phyloP scores from a whole-genome alignment of 495 filamentous ascomycete genomes.

The Glonium stellatum region DNA sequence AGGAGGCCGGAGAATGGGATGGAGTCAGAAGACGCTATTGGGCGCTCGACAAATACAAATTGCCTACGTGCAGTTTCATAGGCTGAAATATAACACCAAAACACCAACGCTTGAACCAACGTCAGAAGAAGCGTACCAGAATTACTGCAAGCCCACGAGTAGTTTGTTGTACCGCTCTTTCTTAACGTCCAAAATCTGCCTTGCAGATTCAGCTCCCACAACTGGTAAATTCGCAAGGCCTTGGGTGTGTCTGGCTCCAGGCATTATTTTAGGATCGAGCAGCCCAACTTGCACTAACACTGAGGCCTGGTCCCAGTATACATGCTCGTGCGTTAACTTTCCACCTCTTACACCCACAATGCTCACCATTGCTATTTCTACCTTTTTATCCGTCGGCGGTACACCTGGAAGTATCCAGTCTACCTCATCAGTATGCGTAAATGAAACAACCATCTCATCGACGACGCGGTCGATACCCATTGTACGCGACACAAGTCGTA shows the following conservation, averaged over 20 bases:
- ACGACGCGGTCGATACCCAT: slow-evolving; percentile 35
- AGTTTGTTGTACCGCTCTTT: slow-evolving; percentile 20
- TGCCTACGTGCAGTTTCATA: slow-evolving; percentile 50
- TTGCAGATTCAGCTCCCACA: slow-evolving; percentile 27
- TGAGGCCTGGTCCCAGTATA: slow-evolving; percentile 39
- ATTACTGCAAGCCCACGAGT: slow-evolving; percentile 9
- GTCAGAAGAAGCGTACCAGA: slow-evolving; percentile 8
- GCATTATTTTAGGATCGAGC: slow-evolving; percentile 34
- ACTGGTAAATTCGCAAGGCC: slow-evolving; percentile 34
- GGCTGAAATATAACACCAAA: slow-evolving; percentile 18
- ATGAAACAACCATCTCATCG: slow-evolving; percentile 36
- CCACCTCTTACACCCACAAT: slow-evolving; percentile 34
- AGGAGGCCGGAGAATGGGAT: slow-evolving; percentile 64
- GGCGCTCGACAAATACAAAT: slow-evolving; percentile 66
- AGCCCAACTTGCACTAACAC: slow-evolving; percentile 35
- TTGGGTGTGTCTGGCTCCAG: slow-evolving; percentile 28
- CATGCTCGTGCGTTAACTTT: slow-evolving; percentile 35
- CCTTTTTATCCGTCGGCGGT: slow-evolving; percentile 33
- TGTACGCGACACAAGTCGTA: slow-evolving; percentile 32
- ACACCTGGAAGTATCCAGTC: slow-evolving; percentile 38
- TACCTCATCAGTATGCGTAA: slow-evolving; percentile 35
- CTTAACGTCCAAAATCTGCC: slow-evolving; percentile 27
- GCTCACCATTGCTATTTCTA: slow-evolving; percentile 34
- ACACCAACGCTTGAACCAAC: slow-evolving; percentile 9
- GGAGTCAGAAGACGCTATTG: slow-evolving; percentile 85